These are phyloP conservation scores for Coffea canephora DNA, from an alignment of 257 asterid species.

Conservation along the genomic window DNA sequence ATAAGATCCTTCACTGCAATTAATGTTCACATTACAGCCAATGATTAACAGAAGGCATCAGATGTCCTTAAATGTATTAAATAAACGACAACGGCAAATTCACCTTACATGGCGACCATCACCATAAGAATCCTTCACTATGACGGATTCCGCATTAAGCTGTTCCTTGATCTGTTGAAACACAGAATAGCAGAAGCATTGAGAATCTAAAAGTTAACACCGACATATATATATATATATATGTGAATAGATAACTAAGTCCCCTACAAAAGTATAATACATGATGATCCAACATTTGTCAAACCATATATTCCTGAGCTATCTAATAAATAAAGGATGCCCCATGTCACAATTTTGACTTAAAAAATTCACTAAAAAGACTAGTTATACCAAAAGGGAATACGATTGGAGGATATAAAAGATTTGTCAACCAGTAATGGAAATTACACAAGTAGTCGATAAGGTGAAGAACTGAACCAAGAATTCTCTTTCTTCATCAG, in stretches of 20 bases:
- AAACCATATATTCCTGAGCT: background rate
- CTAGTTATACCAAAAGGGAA: too few species aligned
- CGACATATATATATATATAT: background rate
- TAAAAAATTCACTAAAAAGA: too few species aligned
- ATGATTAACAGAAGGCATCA: background rate
- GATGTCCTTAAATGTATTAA: background rate
- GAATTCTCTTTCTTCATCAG: too few species aligned
- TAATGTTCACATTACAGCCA: background rate
- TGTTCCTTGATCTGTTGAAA: slow-evolving; percentile 76
- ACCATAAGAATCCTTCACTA: slow-evolving; percentile 80
- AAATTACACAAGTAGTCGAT: too few species aligned
- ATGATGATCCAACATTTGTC: background rate
- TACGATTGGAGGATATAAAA: too few species aligned
- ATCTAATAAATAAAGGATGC: background rate
- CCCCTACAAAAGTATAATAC: background rate
- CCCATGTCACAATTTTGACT: too few species aligned
- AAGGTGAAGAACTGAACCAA: too few species aligned
- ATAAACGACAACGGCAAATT: slow-evolving; percentile 7
- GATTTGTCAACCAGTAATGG: too few species aligned
- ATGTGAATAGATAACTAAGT: background rate
- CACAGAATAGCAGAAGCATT: background rate
- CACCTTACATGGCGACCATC: slow-evolving; percentile 99
- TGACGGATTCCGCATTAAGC: slow-evolving; percentile 71
- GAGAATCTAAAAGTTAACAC: background rate
- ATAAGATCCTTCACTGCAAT: background rate